These are phyloP conservation scores for Hypoxylon rickii DNA, from an alignment of 495 filamentous ascomycete genomes.

Conservation along the genomic window DNA sequence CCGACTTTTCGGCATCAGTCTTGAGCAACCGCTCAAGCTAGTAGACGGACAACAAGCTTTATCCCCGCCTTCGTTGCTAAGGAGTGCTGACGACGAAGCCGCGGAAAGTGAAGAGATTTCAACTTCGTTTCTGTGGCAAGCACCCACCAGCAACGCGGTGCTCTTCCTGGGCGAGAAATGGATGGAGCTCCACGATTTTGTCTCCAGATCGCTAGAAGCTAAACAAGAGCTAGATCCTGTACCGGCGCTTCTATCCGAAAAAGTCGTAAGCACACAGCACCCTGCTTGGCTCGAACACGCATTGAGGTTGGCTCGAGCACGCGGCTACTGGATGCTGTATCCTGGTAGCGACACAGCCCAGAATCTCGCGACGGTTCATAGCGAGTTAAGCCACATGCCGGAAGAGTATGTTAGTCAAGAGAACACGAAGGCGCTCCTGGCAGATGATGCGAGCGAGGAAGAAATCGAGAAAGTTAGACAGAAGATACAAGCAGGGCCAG, in stretches of 20 bases:
- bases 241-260: constrained; percentile 45
- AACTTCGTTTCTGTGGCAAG: constrained; percentile 77
- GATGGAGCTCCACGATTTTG: constrained; percentile 77
- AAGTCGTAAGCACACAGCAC: constrained; percentile 61
- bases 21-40: constrained; percentile 69
- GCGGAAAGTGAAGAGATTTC: constrained; percentile 35
- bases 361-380: constrained; percentile 69
- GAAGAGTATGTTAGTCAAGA: constrained; percentile 62
- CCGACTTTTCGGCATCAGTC: constrained; percentile 71
- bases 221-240: constrained; percentile 38
- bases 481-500: constrained; percentile 25
- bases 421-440: constrained; percentile 5
- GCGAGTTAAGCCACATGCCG: constrained; percentile 69
- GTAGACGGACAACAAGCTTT: constrained; percentile 61
- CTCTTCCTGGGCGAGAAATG: constrained; percentile 84
- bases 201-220: constrained; percentile 60
- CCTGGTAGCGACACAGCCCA: constrained; percentile 59
- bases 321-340: constrained; percentile 76
- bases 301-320: constrained; percentile 69
- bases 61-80: constrained; percentile 47
- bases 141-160: constrained; percentile 76
- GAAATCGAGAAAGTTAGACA: constrained; percentile 33
- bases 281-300: constrained; percentile 81
- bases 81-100: constrained; percentile 29
- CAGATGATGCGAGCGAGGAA: constrained; percentile 29